A percentile compares a stretch with the other conserved stretches of the same genome.
phyloP scores from a whole-genome alignment of 139 green algal species.

The Chlamydomonas applanata region DNA sequence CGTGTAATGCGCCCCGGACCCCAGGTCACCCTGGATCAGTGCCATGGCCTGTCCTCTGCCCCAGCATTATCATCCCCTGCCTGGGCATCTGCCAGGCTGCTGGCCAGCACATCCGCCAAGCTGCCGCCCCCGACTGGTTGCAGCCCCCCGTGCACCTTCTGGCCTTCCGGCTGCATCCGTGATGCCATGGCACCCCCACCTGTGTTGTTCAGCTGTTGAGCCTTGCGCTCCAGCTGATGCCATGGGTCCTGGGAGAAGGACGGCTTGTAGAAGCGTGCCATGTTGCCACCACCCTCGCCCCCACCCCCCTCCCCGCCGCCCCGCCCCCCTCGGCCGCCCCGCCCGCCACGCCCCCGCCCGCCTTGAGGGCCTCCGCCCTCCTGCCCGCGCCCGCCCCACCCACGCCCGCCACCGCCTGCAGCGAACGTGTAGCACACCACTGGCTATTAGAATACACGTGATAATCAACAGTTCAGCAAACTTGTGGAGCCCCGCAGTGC shows the following conservation, averaged over 20 bases:
- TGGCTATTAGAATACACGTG: too few relatives aligned
- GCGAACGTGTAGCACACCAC: neutral
- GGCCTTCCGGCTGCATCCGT: too few relatives aligned
- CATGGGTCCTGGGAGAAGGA: constrained; percentile 35
- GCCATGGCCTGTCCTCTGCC: constrained; percentile 21
- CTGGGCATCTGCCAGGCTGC: neutral
- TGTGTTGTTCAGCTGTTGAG: constrained; percentile 11
- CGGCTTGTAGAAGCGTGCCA: constrained; percentile 30
- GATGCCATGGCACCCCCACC: neutral
- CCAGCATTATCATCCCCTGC: constrained; percentile 5
- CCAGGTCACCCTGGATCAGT: too few relatives aligned
- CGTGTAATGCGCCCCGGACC: too few relatives aligned
- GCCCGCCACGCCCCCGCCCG: constrained; percentile 1
- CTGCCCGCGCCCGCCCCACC: neutral
- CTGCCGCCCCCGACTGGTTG: neutral
- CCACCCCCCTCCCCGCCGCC: constrained; percentile 6
- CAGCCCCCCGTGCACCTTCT: neutral
- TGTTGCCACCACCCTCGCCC: constrained; percentile 4
- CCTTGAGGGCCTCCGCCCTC: neutral
- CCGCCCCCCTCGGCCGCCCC: neutral
- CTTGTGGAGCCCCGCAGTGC: too few relatives aligned
- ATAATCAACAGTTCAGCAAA: too few relatives aligned
- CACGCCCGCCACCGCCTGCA: constrained; percentile 12
- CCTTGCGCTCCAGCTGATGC: constrained; percentile 2
- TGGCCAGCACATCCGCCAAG: constrained; percentile 22